Percentiles rank a stretch among this genome's conserved stretches.
Evolutionary conservation across 1,139 yeast genomes (phyloP).

Genomic region (Geotrichum reessii): DNA sequence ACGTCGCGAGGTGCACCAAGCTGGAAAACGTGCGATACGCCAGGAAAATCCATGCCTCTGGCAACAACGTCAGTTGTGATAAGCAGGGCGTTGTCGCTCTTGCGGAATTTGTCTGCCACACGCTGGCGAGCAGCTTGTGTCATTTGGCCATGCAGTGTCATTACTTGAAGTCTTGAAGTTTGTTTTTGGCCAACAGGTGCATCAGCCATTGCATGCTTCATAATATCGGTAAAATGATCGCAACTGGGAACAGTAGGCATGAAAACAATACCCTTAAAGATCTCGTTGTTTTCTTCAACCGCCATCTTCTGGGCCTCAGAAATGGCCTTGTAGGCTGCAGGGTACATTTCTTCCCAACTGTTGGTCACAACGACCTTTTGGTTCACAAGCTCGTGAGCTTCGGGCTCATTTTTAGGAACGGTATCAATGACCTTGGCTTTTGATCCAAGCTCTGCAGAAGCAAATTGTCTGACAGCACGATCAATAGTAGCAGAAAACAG

Average conservation of each 20-base stretch:
- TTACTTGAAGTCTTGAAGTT: slow-evolving; percentile 18
- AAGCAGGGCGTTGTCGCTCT: slow-evolving; percentile 49
- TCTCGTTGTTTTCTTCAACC: slow-evolving; percentile 24
- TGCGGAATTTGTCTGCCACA: slow-evolving; percentile 52
- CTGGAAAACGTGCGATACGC: slow-evolving; percentile 77
- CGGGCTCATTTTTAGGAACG: slow-evolving; percentile 66
- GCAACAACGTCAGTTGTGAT: slow-evolving; percentile 93
- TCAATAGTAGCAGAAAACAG: slow-evolving; percentile 88
- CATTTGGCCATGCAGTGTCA: slow-evolving; percentile 62
- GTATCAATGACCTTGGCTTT: slow-evolving; percentile 68
- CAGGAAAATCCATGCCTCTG: slow-evolving; percentile 91
- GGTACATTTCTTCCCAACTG: slow-evolving; percentile 36
- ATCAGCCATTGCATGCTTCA: slow-evolving; percentile 22
- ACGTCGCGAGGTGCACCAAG: slow-evolving; percentile 67
- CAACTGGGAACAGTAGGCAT: slow-evolving; percentile 72
- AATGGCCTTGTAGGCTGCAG: slow-evolving; percentile 32
- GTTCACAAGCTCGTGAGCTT: slow-evolving; percentile 68
- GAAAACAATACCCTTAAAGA: slow-evolving; percentile 75
- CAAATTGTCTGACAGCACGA: slow-evolving; percentile 57
- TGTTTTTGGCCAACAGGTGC: slow-evolving; percentile 20
- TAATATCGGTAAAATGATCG: slow-evolving; percentile 47
- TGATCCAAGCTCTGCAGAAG: slow-evolving; percentile 58
- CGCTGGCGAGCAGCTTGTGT: slow-evolving; percentile 60
- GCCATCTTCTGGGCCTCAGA: slow-evolving; percentile 22
- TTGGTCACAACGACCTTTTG: slow-evolving; percentile 56